Conservation (phyloP, 2,329 filamentous ascomycete species). For the Stachybotrys chartarum region DNA sequence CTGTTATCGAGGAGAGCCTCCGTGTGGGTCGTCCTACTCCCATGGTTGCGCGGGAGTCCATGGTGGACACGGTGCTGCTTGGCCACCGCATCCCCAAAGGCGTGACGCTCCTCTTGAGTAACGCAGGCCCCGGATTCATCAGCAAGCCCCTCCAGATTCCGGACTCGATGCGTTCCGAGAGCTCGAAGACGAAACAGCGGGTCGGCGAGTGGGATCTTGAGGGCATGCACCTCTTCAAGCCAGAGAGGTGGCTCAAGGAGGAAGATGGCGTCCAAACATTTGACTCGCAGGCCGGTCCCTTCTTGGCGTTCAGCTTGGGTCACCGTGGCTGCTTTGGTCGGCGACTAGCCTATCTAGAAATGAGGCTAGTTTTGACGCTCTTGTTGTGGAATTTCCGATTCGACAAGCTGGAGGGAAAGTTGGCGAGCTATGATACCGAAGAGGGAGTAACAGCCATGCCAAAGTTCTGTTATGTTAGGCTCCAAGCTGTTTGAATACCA, state of each 20-base stretch:
- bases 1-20: slow-evolving; percentile 23
- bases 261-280: background rate
- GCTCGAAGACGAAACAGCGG: background rate
- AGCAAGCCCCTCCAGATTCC: background rate
- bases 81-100: slow-evolving; percentile 20
- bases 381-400: background rate
- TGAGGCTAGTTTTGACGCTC: background rate
- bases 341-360: background rate
- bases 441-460: background rate
- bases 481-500: too few species aligned
- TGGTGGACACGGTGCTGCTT: slow-evolving; percentile 18
- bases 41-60: slow-evolving; percentile 15
- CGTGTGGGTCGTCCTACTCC: slow-evolving; percentile 15
- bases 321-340: background rate
- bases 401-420: background rate
- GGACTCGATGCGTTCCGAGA: background rate
- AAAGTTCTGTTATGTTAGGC: too few species aligned
- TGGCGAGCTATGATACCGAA: background rate
- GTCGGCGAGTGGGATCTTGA: background rate
- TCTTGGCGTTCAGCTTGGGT: background rate
- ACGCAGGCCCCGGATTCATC: background rate
- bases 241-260: background rate
- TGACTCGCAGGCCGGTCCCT: background rate
- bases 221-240: background rate
- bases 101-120: background rate